Conservation (phyloP, 768 basidiomycete species). For the Psilocybe azurescens region DNA sequence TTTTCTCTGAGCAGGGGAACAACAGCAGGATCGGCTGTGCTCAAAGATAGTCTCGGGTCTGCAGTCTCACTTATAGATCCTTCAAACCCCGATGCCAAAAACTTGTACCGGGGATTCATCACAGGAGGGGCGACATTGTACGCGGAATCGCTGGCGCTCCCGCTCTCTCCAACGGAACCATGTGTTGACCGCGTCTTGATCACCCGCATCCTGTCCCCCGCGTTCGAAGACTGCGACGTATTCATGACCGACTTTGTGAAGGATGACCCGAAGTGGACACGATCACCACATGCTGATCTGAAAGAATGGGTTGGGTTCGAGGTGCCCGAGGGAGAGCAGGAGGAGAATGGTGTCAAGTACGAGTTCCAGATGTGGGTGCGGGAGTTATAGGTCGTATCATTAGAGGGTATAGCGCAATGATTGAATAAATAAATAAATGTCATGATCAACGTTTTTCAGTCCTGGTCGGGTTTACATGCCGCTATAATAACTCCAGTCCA, state of each 20-base stretch:
- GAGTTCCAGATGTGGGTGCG: slow-evolving; percentile 97
- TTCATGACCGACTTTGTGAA: slow-evolving; percentile 78
- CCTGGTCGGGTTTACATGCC: neutral
- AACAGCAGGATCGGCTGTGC: slow-evolving; percentile 34
- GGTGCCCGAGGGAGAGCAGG: slow-evolving; percentile 75
- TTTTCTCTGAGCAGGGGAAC: slow-evolving; percentile 17
- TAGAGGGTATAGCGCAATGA: neutral
- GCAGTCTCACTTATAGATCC: slow-evolving; percentile 40
- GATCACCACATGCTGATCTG: slow-evolving; percentile 66
- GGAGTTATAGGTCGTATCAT: slow-evolving; percentile 19
- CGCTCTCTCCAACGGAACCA: slow-evolving; percentile 35
- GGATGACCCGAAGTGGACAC: slow-evolving; percentile 52
- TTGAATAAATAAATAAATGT: slow-evolving; percentile 9
- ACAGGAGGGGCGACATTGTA: slow-evolving; percentile 95
- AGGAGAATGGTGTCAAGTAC: slow-evolving; percentile 84
- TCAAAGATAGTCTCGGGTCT: slow-evolving; percentile 46
- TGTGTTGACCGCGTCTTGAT: slow-evolving; percentile 85
- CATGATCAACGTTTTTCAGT: neutral
- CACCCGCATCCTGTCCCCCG: slow-evolving; percentile 79
- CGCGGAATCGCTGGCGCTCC: slow-evolving; percentile 60
- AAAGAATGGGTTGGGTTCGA: slow-evolving; percentile 81
- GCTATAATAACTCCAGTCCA: neutral
- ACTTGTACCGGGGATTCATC: slow-evolving; percentile 70
- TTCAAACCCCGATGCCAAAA: slow-evolving; percentile 29
- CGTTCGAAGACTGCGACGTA: slow-evolving; percentile 84